Conservation (phyloP, 1,139 yeast species). For the Fermentozyma sake region DNA sequence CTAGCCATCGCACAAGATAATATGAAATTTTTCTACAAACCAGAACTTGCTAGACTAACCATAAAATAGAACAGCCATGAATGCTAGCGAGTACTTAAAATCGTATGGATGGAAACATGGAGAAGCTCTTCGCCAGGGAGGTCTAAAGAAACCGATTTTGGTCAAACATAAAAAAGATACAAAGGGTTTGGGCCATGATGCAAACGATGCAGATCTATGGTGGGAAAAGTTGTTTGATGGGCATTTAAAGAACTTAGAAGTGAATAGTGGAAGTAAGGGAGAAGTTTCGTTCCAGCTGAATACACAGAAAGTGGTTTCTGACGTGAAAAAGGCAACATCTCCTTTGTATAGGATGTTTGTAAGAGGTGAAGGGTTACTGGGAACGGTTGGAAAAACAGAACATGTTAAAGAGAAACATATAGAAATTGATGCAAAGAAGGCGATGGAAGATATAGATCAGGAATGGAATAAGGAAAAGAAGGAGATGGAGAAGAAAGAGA, state of each 20-base stretch:
- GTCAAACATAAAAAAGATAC: slow-evolving; percentile 88
- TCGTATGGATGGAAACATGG: slow-evolving; percentile 93
- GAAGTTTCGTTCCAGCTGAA: slow-evolving; percentile 38
- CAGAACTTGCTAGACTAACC: too few species aligned
- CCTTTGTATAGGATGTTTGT: slow-evolving; percentile 77
- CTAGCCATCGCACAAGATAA: too few species aligned
- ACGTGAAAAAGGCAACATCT: slow-evolving; percentile 48
- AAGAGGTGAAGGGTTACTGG: slow-evolving; percentile 77
- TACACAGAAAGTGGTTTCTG: slow-evolving; percentile 28
- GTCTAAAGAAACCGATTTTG: slow-evolving; percentile 77
- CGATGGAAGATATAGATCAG: slow-evolving; percentile 7
- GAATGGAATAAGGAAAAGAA: slow-evolving; percentile 6
- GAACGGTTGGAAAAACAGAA: slow-evolving; percentile 54
- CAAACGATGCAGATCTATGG: slow-evolving; percentile 81
- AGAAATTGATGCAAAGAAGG: slow-evolving; percentile 11
- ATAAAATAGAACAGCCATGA: slow-evolving; percentile 41
- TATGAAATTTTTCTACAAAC: too few species aligned
- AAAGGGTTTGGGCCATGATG: slow-evolving; percentile 79
- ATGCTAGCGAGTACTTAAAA: slow-evolving; percentile 66
- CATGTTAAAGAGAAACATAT: slow-evolving; percentile 14
- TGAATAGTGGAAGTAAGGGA: slow-evolving; percentile 27
- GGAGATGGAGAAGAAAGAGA: slow-evolving; percentile 8
- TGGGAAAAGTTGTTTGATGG: slow-evolving; percentile 97
- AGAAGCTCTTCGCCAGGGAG: slow-evolving; percentile 75
- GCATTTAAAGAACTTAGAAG: slow-evolving; percentile 75